Evolutionary conservation across 1,284 basidiomycete species (phyloP).

Genomic region (Ceratobasidium sp.): DNA sequence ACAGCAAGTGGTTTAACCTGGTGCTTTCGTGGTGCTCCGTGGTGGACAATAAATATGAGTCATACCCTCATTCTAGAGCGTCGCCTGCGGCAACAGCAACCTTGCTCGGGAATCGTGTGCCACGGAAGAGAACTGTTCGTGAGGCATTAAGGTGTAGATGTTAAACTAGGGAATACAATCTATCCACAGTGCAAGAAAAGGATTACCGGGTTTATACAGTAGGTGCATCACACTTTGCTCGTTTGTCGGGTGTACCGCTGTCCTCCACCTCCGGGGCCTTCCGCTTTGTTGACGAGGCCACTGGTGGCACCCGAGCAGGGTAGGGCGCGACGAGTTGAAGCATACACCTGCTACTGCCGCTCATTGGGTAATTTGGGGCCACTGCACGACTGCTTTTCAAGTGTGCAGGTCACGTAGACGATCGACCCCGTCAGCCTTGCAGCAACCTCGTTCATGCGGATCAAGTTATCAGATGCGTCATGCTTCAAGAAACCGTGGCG

Average conservation of each 20-base stretch:
- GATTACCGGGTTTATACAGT: too few relatives aligned
- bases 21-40: constrained; percentile 8
- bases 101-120: too few relatives aligned
- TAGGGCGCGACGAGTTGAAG: not conserved
- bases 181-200: too few relatives aligned
- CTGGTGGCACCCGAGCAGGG: not conserved
- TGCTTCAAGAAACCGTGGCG: not conserved
- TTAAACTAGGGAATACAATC: too few relatives aligned
- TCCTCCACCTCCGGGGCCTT: not conserved
- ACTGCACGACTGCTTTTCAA: not conserved
- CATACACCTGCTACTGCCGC: constrained; percentile 6
- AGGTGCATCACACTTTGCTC: too few relatives aligned
- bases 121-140: too few relatives aligned
- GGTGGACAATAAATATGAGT: constrained; percentile 10
- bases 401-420: not conserved
- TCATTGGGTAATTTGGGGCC: not conserved
- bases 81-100: too few relatives aligned
- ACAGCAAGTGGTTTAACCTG: not conserved
- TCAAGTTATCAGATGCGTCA: not conserved
- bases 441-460: constrained; percentile 1
- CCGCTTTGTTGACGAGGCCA: not conserved
- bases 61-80: not conserved
- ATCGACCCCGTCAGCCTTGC: not conserved
- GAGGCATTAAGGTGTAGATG: too few relatives aligned
- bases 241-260: too few relatives aligned